These are phyloP conservation scores for Cystoisospora suis DNA, from an alignment of 169 alveolate genomes.

Conservation along the genomic window DNA sequence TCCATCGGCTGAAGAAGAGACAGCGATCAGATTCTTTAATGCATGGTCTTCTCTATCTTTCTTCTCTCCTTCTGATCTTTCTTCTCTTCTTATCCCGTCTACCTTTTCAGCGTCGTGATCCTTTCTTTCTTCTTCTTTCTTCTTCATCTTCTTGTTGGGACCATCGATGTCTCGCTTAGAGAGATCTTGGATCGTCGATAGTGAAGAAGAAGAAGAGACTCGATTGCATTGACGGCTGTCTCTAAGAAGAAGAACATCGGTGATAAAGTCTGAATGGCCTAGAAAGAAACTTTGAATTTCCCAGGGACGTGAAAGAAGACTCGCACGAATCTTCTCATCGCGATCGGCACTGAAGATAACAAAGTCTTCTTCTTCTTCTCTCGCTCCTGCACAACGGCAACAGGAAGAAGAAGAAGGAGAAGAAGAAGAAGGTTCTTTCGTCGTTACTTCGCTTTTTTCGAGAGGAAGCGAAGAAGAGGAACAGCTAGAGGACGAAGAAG, in stretches of 20 bases:
- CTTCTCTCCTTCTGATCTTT: not conserved
- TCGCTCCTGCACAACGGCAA: not conserved
- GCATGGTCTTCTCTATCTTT: not conserved
- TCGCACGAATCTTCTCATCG: conserved; percentile 33
- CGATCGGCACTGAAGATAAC: conserved; percentile 24
- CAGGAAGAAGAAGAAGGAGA: not conserved
- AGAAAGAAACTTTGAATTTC: not conserved
- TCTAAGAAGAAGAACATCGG: not conserved
- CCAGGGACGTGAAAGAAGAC: conserved; percentile 29
- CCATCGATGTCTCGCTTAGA: no score
- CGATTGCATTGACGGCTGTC: not conserved
- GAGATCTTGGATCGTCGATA: not conserved
- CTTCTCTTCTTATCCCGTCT: not conserved
- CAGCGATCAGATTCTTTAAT: not conserved
- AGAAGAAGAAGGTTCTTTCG: not conserved
- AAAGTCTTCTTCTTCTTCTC: not conserved
- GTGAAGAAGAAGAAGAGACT: not conserved
- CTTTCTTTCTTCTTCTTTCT: not conserved
- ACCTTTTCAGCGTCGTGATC: not conserved
- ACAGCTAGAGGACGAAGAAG: no score
- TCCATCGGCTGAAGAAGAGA: not conserved
- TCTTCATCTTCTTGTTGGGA: not conserved
- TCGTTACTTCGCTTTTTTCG: not conserved
- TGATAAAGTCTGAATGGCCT: conserved; percentile 30
- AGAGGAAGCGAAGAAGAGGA: not conserved